Evolutionary conservation across 257 asterid species (phyloP).

Genomic region (Capsicum pubescens): DNA sequence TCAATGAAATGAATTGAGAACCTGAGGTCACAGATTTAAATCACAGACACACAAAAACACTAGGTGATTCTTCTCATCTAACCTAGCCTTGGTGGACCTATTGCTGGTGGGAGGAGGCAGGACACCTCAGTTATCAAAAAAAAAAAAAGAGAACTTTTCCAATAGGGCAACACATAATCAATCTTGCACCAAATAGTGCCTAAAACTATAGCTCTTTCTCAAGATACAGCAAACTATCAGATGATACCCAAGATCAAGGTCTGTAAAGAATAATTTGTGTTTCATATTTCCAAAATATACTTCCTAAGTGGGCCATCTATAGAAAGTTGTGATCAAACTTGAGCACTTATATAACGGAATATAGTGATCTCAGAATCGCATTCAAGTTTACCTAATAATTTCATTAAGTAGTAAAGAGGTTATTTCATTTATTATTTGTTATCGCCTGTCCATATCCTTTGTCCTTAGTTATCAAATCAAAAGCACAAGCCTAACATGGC

Average conservation of each 20-base stretch:
- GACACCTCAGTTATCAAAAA: too few species aligned
- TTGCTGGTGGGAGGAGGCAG: too few species aligned
- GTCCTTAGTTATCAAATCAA: not conserved
- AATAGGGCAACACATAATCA: conserved; percentile 1
- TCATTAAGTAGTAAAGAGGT: not conserved
- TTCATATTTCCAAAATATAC: conserved; percentile 20
- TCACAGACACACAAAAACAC: too few species aligned
- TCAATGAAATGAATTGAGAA: too few species aligned
- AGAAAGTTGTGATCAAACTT: conserved; percentile 6
- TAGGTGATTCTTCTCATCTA: too few species aligned
- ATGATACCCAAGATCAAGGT: not conserved
- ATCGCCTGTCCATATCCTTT: not conserved
- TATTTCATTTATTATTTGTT: not conserved
- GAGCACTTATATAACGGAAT: not conserved
- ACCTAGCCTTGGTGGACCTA: too few species aligned
- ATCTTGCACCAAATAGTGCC: conserved; percentile 7
- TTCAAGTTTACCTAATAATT: not conserved
- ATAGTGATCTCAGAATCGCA: not conserved
- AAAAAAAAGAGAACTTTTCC: not conserved
- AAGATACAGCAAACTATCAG: not conserved
- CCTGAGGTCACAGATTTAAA: too few species aligned
- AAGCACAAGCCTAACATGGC: not conserved
- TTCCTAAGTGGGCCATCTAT: not conserved
- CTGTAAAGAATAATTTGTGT: not conserved
- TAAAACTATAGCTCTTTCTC: not conserved